Base-by-base conservation (phyloP, 192 early-diverging fungal genomes). In the Rhizophlyctis rosea region DNA sequence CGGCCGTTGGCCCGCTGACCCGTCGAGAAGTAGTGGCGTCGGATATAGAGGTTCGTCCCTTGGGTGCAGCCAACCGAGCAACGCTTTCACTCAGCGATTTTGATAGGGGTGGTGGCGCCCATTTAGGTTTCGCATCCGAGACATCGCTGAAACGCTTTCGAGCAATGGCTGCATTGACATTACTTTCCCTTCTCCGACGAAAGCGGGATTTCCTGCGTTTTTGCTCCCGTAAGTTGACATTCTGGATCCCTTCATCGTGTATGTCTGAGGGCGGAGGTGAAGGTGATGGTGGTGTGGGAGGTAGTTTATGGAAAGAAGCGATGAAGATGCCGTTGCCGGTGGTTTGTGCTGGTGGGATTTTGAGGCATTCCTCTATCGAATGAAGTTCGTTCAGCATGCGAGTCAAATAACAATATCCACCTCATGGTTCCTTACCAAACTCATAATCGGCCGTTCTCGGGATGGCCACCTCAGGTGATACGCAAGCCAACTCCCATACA, bases 241-340 rank as follows among this genome's bases (percentile, higher is more conserved):
- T 9, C 4, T 59, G 34, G 21, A 23, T 47, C 7, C 14, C 51
- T 9, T 65, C 34, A n/a, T 50, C 61, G 49, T 52, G 59, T 33
- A 23, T 27, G 36, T 62, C 50, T 9, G 51, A 34, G 14, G 34
- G 18, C 5, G 54, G 14, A 11, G 39, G 54, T 52, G 18, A 39
- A 24, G 50, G 50, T 0, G 47, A n/a, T 11, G 33, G 59, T 14
- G 52, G 56, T 18, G 23, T 34, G 31, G 54, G 52, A 28, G 24
- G 57, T 36, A 28, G 33, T 29, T 16, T 39, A 27, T 86, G 80
- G 79, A 98, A 93, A 53, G 84, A 82, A 0, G 91, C 91, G 5
- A 96, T 90, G 82, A 96, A 98, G 62, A 98, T 90, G 16, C 95
- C 95, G 67, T 94, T 95, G 39, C 89, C 86, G 0, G 90, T 86